Evolutionary conservation across 2,329 filamentous ascomycete genomes (phyloP).

Genomic region (Cladophialophora carrionii): DNA sequence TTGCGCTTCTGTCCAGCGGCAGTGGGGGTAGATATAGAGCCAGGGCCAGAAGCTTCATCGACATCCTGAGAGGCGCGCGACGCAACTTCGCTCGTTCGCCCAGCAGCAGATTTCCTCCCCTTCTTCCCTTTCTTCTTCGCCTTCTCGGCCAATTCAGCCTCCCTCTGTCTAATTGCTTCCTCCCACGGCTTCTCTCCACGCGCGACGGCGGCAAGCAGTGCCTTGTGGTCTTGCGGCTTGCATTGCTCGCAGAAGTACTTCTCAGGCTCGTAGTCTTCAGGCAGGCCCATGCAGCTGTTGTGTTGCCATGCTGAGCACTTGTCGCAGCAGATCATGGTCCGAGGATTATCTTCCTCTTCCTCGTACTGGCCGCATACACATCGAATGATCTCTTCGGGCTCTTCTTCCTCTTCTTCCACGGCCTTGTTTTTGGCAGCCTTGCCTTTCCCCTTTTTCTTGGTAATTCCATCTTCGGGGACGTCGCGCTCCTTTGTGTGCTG

Average conservation of each 20-base stretch:
- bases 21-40: conserved; percentile 25
- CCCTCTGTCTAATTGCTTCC: conserved; percentile 64
- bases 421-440: conserved; percentile 52
- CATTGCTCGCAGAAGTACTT: conserved; percentile 94
- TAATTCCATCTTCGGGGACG: conserved; percentile 62
- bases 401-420: conserved; percentile 56
- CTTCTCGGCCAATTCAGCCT: conserved; percentile 63
- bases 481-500: conserved; percentile 90
- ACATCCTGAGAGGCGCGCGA: conserved; percentile 50
- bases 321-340: conserved; percentile 96
- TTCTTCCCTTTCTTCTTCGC: conserved; percentile 61
- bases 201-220: conserved; percentile 75
- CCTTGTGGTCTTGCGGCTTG: conserved; percentile 78
- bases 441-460: conserved; percentile 52
- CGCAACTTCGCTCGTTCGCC: conserved; percentile 68
- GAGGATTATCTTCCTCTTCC: conserved; percentile 80
- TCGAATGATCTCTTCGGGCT: conserved; percentile 76
- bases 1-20: conserved; percentile 50
- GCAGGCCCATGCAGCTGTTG: conserved; percentile 90
- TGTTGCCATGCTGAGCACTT: conserved; percentile 94
- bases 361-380: conserved; percentile 90
- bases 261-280: conserved; percentile 73
- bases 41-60: conserved; percentile 30
- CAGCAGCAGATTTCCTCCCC: conserved; percentile 62
- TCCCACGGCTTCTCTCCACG: conserved; percentile 88